These are phyloP conservation scores for Ophiostoma angusticollis DNA, from an alignment of 2,329 filamentous ascomycete species.

Conservation along the genomic window DNA sequence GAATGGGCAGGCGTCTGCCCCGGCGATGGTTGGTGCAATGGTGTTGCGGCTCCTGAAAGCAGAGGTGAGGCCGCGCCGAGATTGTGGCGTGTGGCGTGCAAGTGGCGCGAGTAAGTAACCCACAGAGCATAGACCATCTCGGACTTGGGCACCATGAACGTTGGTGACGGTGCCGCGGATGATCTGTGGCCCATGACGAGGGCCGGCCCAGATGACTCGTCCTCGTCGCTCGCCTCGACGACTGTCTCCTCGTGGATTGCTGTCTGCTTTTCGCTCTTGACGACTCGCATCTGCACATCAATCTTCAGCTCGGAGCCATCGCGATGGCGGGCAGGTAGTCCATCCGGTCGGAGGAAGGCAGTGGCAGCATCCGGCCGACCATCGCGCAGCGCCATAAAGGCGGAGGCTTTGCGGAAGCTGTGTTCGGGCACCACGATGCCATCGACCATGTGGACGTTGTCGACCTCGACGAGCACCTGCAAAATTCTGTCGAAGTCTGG, in stretches of 20 bases:
- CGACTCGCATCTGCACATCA: conserved; percentile 91
- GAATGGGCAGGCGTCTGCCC: conserved; percentile 53
- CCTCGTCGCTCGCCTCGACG: conserved; percentile 45
- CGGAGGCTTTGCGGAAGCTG: conserved; percentile 80
- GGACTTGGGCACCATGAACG: conserved; percentile 39
- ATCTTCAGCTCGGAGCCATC: conserved; percentile 88
- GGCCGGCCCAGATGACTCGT: conserved; percentile 17
- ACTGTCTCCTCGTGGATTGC: conserved; percentile 50
- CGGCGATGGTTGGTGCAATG: conserved; percentile 66
- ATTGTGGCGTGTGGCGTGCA: conserved; percentile 59
- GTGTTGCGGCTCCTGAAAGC: conserved; percentile 53
- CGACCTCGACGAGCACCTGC: conserved; percentile 70
- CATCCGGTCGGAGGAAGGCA: conserved; percentile 72
- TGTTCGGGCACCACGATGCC: conserved; percentile 97
- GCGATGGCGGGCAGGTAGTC: conserved; percentile 72
- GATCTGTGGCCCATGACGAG: conserved; percentile 13
- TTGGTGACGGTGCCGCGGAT: conserved; percentile 17
- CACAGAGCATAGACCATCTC: conserved; percentile 91
- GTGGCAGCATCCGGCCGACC: conserved; percentile 66
- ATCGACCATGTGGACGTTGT: conserved; percentile 70
- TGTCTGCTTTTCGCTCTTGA: conserved; percentile 67
- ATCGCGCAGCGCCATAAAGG: conserved; percentile 71
- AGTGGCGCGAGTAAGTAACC: conserved; percentile 90
- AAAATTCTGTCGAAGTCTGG: conserved; percentile 80
- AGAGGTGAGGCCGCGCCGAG: conserved; percentile 51